Evolutionary conservation across 2,329 filamentous ascomycete genomes (phyloP).

Genomic region (Trichoderma brevicompactum): DNA sequence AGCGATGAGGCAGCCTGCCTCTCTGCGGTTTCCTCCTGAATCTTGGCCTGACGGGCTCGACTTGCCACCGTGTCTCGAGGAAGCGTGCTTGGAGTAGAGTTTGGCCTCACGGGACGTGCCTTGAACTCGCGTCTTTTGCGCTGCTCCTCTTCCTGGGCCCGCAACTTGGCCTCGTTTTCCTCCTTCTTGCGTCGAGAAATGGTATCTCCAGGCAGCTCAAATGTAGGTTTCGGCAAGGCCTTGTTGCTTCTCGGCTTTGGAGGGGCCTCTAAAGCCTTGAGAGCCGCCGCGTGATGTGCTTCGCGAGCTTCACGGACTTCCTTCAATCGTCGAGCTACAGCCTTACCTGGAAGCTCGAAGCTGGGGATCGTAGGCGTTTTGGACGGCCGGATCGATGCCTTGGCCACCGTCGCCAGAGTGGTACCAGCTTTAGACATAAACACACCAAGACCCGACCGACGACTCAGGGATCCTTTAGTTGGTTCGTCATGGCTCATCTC

Average conservation of each 20-base stretch:
- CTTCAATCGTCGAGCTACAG: conserved; percentile 60
- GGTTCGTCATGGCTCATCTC: conserved; percentile 35
- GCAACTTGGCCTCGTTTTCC: conserved; percentile 59
- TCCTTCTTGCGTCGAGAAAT: conserved; percentile 61
- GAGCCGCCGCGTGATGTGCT: conserved; percentile 43
- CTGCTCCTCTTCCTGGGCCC: conserved; percentile 63
- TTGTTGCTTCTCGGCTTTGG: conserved; percentile 56
- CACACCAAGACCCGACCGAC: conserved; percentile 5
- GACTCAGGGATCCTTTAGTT: neutral
- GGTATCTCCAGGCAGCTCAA: conserved; percentile 67
- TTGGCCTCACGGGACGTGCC: conserved; percentile 59
- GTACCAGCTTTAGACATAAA: conserved; percentile 19
- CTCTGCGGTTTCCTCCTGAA: conserved; percentile 37
- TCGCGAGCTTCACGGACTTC: conserved; percentile 62
- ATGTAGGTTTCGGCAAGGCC: conserved; percentile 57
- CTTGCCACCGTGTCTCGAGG: conserved; percentile 64
- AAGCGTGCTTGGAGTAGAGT: conserved; percentile 45
- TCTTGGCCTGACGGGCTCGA: conserved; percentile 56
- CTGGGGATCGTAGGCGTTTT: conserved; percentile 59
- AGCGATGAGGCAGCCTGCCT: conserved; percentile 29
- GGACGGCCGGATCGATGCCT: conserved; percentile 27
- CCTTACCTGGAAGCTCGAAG: conserved; percentile 68
- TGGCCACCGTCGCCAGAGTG: conserved; percentile 16
- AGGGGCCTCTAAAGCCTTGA: conserved; percentile 44
- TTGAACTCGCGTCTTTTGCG: conserved; percentile 66